Percentiles rank a stretch among this genome's conserved stretches.
Evolutionary conservation across 208 protist species (phyloP).

Genomic region (Cochliopodium minus): DNA sequence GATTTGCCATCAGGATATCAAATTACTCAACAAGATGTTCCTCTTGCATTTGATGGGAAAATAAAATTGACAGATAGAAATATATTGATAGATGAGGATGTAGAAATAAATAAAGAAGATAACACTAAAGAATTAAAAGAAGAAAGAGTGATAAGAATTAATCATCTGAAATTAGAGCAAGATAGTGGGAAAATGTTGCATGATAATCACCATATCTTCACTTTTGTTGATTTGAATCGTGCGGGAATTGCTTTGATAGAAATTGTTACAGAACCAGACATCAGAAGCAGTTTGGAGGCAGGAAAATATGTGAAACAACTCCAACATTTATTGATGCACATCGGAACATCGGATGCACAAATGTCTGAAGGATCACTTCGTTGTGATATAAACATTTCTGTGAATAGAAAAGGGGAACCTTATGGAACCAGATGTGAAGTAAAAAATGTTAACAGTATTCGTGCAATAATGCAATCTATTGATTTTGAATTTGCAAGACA

Average conservation of each 20-base stretch:
- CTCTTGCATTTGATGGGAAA: not conserved
- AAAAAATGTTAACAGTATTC: conserved; percentile 38
- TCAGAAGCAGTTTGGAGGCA: conserved; percentile 23
- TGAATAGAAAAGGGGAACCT: not conserved
- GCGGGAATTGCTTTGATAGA: conserved; percentile 39
- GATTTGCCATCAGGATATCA: conserved; percentile 43
- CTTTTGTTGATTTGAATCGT: conserved; percentile 37
- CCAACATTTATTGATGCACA: conserved; percentile 24
- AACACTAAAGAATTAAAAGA: not conserved
- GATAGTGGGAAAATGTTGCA: conserved; percentile 39
- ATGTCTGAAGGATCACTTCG: conserved; percentile 35
- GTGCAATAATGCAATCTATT: conserved; percentile 22
- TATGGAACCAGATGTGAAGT: conserved; percentile 29
- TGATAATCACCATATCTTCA: conserved; percentile 16
- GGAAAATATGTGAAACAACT: conserved; percentile 25
- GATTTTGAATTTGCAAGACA: conserved; percentile 29
- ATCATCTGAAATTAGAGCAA: conserved; percentile 24
- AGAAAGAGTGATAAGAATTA: not conserved
- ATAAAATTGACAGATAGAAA: too few relatives aligned
- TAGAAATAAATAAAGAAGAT: not conserved
- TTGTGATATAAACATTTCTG: conserved; percentile 39
- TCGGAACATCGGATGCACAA: conserved; percentile 28
- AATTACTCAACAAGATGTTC: conserved; percentile 34
- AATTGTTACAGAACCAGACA: conserved; percentile 32
- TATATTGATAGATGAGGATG: not conserved